Evolutionary conservation across 176 grass and related monocot genomes (phyloP).

Genomic region (Oryza meyeriana): DNA sequence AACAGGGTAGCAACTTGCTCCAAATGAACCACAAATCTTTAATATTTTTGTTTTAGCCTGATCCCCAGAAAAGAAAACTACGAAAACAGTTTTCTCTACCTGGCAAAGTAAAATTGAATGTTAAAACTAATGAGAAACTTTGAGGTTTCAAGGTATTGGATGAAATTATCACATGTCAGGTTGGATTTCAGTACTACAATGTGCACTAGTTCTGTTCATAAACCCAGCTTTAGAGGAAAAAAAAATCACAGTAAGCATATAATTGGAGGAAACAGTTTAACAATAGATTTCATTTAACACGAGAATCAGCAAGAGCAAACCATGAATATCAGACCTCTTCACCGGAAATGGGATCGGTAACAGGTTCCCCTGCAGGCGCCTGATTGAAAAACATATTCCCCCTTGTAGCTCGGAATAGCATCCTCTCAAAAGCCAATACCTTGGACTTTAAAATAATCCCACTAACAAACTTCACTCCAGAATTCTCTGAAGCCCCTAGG

Average conservation of each 20-base stretch:
- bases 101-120: conserved; percentile 37
- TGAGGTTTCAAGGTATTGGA: not conserved
- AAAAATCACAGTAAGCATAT: conserved; percentile 18
- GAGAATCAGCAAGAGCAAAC: conserved; percentile 33
- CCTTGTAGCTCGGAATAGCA: conserved; percentile 96
- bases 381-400: conserved; percentile 99
- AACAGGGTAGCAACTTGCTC: conserved; percentile 97
- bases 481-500: conserved; percentile 51
- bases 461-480: conserved; percentile 93
- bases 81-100: conserved; percentile 96
- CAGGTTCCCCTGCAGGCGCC: conserved; percentile 80
- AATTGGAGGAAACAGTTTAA: not conserved
- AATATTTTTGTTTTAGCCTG: conserved; percentile 86
- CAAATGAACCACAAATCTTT: conserved; percentile 92
- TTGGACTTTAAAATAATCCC: conserved; percentile 91
- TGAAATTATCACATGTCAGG: not conserved
- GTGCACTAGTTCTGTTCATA: not conserved
- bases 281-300: conserved; percentile 16
- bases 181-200: conserved; percentile 16
- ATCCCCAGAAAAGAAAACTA: conserved; percentile 97
- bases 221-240: not conserved
- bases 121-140: conserved; percentile 25
- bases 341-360: conserved; percentile 85
- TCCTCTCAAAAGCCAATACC: conserved; percentile 92
- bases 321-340: conserved; percentile 75